A percentile compares a stretch with the other conserved stretches of the same genome.
Evolutionary conservation across 345 rosid species (phyloP).

Genomic region (Reutealis trisperma): DNA sequence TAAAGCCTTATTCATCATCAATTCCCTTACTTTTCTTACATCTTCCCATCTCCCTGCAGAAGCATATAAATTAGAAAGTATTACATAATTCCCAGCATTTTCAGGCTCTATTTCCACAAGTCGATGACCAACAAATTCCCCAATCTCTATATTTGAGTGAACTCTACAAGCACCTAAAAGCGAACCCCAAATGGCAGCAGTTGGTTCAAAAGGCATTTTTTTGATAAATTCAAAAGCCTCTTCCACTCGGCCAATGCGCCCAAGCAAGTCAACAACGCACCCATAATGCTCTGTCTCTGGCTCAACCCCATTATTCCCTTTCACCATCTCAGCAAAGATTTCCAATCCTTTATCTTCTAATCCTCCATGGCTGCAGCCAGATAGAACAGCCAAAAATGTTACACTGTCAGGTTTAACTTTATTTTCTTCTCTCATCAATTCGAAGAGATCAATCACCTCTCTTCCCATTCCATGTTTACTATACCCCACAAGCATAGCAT

Average conservation of each 20-base stretch:
- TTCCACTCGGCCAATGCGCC: slow-evolving; percentile 76
- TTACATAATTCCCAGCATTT: slow-evolving; percentile 79
- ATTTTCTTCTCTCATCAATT: slow-evolving; percentile 62
- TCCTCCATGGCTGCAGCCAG: slow-evolving; percentile 93
- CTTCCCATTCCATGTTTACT: slow-evolving; percentile 77
- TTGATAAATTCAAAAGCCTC: slow-evolving; percentile 62
- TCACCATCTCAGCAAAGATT: slow-evolving; percentile 57
- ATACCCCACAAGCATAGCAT: slow-evolving; percentile 84
- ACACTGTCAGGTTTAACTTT: slow-evolving; percentile 68
- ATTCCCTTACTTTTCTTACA: slow-evolving; percentile 53
- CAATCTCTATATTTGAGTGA: slow-evolving; percentile 67
- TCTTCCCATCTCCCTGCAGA: slow-evolving; percentile 88
- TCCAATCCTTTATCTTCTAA: slow-evolving; percentile 71
- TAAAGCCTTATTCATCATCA: slow-evolving; percentile 73
- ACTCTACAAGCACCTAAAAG: slow-evolving; percentile 87
- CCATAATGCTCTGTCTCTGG: slow-evolving; percentile 81
- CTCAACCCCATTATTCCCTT: slow-evolving; percentile 43
- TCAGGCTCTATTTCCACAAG: slow-evolving; percentile 79
- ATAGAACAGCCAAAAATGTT: slow-evolving; percentile 77
- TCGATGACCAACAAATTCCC: slow-evolving; percentile 54
- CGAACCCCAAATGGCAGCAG: slow-evolving; percentile 79
- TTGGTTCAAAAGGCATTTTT: slow-evolving; percentile 73
- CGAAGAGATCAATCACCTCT: slow-evolving; percentile 65
- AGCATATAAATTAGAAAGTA: slow-evolving; percentile 84
- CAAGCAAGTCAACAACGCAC: slow-evolving; percentile 82